These are phyloP conservation scores for Epichloe scottii DNA, from an alignment of 2,329 filamentous ascomycete species.

Conservation along the genomic window DNA sequence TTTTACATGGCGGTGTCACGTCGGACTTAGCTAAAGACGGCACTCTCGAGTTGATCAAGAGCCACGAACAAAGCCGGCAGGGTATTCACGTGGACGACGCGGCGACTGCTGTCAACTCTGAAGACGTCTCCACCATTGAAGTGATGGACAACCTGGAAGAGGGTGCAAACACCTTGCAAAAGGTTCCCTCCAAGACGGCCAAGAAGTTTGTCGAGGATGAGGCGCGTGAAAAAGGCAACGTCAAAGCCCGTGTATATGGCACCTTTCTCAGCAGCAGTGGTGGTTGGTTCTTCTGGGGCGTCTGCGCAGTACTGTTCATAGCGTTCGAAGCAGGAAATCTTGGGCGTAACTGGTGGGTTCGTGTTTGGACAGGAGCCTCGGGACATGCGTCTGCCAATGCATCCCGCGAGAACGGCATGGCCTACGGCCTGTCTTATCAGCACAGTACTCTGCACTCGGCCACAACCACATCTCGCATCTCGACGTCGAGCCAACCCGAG, in stretches of 20 bases:
- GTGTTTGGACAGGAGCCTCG: slow-evolving; percentile 42
- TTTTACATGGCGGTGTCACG: slow-evolving; percentile 51
- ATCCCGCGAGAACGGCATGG: slow-evolving; percentile 23
- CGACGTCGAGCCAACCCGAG: slow-evolving; percentile 12
- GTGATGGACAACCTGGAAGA: slow-evolving; percentile 28
- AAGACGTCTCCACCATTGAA: slow-evolving; percentile 30
- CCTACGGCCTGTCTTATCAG: slow-evolving; percentile 34
- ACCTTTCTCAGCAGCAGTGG: slow-evolving; percentile 57
- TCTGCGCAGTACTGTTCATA: slow-evolving; percentile 42
- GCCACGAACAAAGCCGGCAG: slow-evolving; percentile 34
- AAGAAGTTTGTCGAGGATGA: slow-evolving; percentile 71
- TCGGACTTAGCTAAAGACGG: slow-evolving; percentile 50
- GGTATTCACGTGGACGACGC: slow-evolving; percentile 37
- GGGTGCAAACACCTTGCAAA: slow-evolving; percentile 29
- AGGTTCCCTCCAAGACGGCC: slow-evolving; percentile 37
- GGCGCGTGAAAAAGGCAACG: slow-evolving; percentile 54
- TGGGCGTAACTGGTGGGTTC: slow-evolving; percentile 50
- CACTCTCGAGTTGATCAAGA: slow-evolving; percentile 43
- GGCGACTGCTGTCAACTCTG: slow-evolving; percentile 42
- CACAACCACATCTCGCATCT: slow-evolving; percentile 15
- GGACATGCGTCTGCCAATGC: slow-evolving; percentile 1
- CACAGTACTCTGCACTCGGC: slow-evolving; percentile 31
- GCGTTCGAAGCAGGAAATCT: slow-evolving; percentile 41
- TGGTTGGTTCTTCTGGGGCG: slow-evolving; percentile 45
- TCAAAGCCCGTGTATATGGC: slow-evolving; percentile 54